Evolutionary conservation across 495 filamentous ascomycete genomes (phyloP).

Genomic region (Umbilicaria muhlenbergii): DNA sequence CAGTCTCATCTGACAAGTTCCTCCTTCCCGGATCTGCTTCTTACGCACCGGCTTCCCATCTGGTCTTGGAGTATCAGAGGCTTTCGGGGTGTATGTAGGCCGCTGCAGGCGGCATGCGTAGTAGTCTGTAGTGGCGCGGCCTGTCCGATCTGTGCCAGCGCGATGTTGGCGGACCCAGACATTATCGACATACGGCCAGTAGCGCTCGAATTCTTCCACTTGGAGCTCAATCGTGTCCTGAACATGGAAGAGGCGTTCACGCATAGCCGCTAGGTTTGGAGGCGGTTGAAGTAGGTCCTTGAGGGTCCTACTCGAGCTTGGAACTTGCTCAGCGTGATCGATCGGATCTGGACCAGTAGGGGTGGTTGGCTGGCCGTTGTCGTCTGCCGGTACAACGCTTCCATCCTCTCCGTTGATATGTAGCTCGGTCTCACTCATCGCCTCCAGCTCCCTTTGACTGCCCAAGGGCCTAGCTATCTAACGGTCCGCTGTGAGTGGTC

Average conservation of each 20-base stretch:
- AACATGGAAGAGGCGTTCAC: conserved; percentile 33
- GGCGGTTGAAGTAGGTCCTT: conserved; percentile 24
- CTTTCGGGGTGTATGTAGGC: conserved; percentile 20
- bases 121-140: conserved; percentile 33
- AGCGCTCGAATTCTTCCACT: conserved; percentile 32
- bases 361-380: conserved; percentile 8
- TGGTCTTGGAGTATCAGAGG: conserved; percentile 12
- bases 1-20: conserved; percentile 35
- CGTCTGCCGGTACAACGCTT: conserved; percentile 3
- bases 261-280: conserved; percentile 26
- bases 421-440: no score
- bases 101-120: conserved; percentile 36
- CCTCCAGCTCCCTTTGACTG: no score
- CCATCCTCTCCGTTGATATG: no score
- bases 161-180: conserved; percentile 35
- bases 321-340: neutral
- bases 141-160: conserved; percentile 32
- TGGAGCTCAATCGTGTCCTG: conserved; percentile 36
- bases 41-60: conserved; percentile 35
- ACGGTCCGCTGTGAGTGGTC: no score
- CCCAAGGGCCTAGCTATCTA: no score
- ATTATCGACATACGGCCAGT: conserved; percentile 40
- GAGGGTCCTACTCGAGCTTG: conserved; percentile 8
- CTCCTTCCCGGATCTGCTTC: conserved; percentile 33
- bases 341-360: conserved; percentile 13